These are phyloP conservation scores for Fusarium zealandicum DNA, from an alignment of 2,329 filamentous ascomycete genomes.

Conservation along the genomic window DNA sequence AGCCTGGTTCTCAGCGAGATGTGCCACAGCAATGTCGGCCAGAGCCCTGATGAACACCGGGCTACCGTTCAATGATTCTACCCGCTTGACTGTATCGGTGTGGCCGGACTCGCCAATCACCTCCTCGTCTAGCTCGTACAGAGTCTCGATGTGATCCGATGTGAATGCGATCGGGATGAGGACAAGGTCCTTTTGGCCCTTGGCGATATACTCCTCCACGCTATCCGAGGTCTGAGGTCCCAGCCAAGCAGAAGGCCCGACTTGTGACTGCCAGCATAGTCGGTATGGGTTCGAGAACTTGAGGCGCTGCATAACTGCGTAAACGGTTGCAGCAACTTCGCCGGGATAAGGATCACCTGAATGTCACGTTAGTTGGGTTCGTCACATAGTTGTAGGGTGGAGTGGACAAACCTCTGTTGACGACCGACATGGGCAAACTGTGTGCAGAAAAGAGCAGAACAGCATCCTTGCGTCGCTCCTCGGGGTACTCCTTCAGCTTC, in stretches of 20 bases:
- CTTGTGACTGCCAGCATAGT: constrained; percentile 97
- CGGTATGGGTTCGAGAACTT: constrained; percentile 90
- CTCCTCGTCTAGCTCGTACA: constrained; percentile 93
- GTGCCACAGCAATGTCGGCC: constrained; percentile 83
- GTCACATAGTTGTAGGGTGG: neutral
- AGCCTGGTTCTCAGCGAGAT: constrained; percentile 71
- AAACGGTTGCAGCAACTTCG: constrained; percentile 93
- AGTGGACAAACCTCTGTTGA: constrained; percentile 75
- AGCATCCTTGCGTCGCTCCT: constrained; percentile 79
- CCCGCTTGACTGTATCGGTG: constrained; percentile 82
- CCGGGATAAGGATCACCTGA: constrained; percentile 90
- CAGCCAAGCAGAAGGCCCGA: constrained; percentile 93
- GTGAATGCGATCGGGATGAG: constrained; percentile 97
- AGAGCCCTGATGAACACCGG: constrained; percentile 89
- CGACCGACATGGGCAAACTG: constrained; percentile 94
- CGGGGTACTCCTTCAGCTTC: constrained; percentile 82
- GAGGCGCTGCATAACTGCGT: constrained; percentile 93
- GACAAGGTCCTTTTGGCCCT: constrained; percentile 89
- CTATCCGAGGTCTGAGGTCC: constrained; percentile 91
- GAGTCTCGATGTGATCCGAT: constrained; percentile 97
- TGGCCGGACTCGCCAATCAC: constrained; percentile 88
- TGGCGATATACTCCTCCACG: constrained; percentile 86
- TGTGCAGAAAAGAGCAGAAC: constrained; percentile 94
- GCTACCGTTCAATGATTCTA: constrained; percentile 90
- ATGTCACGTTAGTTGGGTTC: constrained; percentile 38